These are phyloP conservation scores for Hibiscus tridactylites DNA, from an alignment of 345 rosid species.

Conservation along the genomic window DNA sequence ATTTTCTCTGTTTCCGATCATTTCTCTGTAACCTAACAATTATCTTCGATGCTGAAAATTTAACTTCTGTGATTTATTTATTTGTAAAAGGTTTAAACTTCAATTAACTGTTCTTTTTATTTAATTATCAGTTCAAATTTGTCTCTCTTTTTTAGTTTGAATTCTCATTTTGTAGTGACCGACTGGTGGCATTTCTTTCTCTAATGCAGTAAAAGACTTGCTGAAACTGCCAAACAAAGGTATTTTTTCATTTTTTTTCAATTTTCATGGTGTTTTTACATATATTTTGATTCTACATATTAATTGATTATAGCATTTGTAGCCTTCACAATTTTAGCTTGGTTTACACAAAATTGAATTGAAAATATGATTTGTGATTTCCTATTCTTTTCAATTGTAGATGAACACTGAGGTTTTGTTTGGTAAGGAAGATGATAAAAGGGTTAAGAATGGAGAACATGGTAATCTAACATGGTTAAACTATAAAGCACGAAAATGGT, in stretches of 20 bases:
- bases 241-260: background rate
- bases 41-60: too few relatives aligned
- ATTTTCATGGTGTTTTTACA: background rate
- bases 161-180: background rate
- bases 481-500: background rate
- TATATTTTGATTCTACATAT: background rate
- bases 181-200: background rate
- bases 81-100: background rate
- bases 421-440: background rate
- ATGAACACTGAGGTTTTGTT: background rate
- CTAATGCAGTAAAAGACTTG: constrained; percentile 5
- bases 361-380: background rate
- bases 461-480: background rate
- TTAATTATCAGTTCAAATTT: background rate
- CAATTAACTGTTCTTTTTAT: background rate
- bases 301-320: background rate
- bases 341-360: background rate
- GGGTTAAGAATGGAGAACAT: background rate
- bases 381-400: background rate
- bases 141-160: background rate
- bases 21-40: background rate
- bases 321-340: background rate
- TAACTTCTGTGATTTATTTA: background rate
- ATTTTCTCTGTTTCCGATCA: background rate
- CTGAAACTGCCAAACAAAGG: background rate